A percentile compares a stretch with the other conserved stretches of the same genome.
Evolutionary conservation across 2,329 filamentous ascomycete species (phyloP).

Genomic region (Diaporthe destruens): DNA sequence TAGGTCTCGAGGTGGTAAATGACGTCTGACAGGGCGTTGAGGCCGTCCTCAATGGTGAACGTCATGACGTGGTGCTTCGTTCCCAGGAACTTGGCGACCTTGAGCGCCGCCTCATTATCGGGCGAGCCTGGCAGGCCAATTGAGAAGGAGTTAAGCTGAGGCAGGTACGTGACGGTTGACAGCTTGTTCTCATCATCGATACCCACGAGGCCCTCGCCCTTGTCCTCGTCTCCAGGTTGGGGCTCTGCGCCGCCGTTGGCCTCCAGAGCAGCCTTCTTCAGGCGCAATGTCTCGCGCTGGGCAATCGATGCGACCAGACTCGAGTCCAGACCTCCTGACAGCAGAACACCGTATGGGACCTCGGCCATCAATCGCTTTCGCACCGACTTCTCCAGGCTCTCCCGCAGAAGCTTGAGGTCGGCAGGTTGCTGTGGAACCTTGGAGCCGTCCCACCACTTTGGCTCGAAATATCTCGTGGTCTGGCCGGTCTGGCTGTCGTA

Average conservation of each 20-base stretch:
- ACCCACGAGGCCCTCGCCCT: slow-evolving; percentile 83
- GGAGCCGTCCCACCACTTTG: slow-evolving; percentile 89
- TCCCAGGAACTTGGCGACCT: slow-evolving; percentile 96
- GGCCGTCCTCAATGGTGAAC: slow-evolving; percentile 96
- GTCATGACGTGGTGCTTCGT: slow-evolving; percentile 99
- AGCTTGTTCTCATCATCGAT: slow-evolving; percentile 94
- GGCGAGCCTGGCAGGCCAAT: slow-evolving; percentile 95
- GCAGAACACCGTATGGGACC: slow-evolving; percentile 94
- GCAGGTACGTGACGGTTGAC: slow-evolving; percentile 89
- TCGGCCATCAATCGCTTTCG: slow-evolving; percentile 98
- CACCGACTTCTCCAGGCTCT: slow-evolving; percentile 89
- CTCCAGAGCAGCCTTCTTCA: slow-evolving; percentile 74
- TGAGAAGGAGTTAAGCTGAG: slow-evolving; percentile 98
- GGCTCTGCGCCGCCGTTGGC: slow-evolving; percentile 58
- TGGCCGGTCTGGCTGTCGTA: slow-evolving; percentile 94
- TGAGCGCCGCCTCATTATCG: slow-evolving; percentile 89
- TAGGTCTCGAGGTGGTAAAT: slow-evolving; percentile 98
- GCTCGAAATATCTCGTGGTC: slow-evolving; percentile 89
- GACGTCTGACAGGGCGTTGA: slow-evolving; percentile 96
- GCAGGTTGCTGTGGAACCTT: slow-evolving; percentile 84
- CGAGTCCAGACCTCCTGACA: slow-evolving; percentile 96
- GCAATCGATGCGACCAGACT: slow-evolving; percentile 95
- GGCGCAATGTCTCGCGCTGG: slow-evolving; percentile 87
- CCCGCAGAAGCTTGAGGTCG: slow-evolving; percentile 85
- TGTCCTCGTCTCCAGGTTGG: slow-evolving; percentile 64